Base-by-base conservation (phyloP, 768 basidiomycete species). In the Leccinum disarticulatum region DNA sequence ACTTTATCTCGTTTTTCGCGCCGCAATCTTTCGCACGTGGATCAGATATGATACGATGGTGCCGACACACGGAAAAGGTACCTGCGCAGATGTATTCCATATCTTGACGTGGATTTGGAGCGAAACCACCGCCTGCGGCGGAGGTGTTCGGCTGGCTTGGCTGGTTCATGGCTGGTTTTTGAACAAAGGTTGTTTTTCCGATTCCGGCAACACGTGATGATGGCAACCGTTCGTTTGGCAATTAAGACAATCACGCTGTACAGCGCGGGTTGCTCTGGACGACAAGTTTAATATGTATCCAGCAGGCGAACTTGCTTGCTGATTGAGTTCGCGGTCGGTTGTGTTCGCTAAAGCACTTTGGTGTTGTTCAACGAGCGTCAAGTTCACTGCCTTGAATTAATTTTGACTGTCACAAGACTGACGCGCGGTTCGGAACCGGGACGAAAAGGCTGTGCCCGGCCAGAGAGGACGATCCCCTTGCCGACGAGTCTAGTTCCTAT, bases 61-160 rank as follows among this genome's bases (percentile, higher is more conserved):
- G 57, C 31, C 27, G 31, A 52, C 36, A 56, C 48, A 33, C 62
- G 54, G 31, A 35, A 56, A 35, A 59, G 81, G 53, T 71, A 90
- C 92, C 92, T 67, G 92, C 92, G 68, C 92, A 94, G 38, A 90
- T 80, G 65, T 94, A 94, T 72, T 93, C 90, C 87, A 92, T 91
- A 1, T 88, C 87, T 55, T 79, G 79, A 19, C 71, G 80, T 1
- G 76, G 77, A n/a, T 77, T 73, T 1, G 74, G 77, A 13, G 74
- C 66, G 60, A 75, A 79, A 22, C 69, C 61, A 11, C 65, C 67
- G 9, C 69, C 72, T 36, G 71, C 74, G 60, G 73, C 69, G 46
- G 73, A 70, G 57, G 76, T 66, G 65, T 67, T 66, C 52, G 66
- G 61, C 54, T 72, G 70, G 55, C 62, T 59, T 35, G 65, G 77